Evolutionary conservation across 2,329 filamentous ascomycete species (phyloP), one percentile per base, ranked within the genome.

Genomic region (Ophiostoma perfectum): DNA sequence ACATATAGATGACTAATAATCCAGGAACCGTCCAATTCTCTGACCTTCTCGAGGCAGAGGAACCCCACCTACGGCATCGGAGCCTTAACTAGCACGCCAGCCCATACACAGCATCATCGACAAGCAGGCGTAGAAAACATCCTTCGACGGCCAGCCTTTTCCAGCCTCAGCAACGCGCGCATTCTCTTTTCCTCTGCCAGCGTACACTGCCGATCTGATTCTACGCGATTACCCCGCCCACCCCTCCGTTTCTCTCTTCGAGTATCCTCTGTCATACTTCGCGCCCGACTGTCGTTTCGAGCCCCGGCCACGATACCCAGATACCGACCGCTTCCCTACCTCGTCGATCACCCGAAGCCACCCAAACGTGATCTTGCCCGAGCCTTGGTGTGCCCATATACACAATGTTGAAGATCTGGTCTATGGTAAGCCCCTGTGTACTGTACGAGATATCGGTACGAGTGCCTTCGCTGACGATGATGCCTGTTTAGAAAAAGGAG

Each of bases 401-500:
- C 81, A 93, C 83, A 77, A 98, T 98, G 95, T 86, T 97, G 84
- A 98, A 98, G 83, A 97, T 98, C 84, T 98, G 94, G 95, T 96
- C 93, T 75, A 97, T 98, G 94, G 93, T 96, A 83, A 52, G 49
- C 70, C 44, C 3, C 18, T 41, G 14, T 36, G 16, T 18, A 8
- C 2, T n/a, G 16, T 63, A 7, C 55, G 6, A 27, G 27, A n/a
- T 62, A 64, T 12, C 58, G 36, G 64, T 70, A 49, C 41, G 7
- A 36, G 70, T 11, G 52, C 41, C 52, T 38, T 78, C 18, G 49
- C 55, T 60, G 55, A 60, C 55, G 5, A 18, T 14, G 27, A 3
- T 6, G 2, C 3, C 5, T 7, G 11, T 36, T 16, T 41, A 96
- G 89, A 93, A 96, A 83, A 95, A 97, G 81, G 91, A 97, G 84